phyloP scores from a whole-genome alignment of 1,284 basidiomycete species.

The Melampsora larici-populina region DNA sequence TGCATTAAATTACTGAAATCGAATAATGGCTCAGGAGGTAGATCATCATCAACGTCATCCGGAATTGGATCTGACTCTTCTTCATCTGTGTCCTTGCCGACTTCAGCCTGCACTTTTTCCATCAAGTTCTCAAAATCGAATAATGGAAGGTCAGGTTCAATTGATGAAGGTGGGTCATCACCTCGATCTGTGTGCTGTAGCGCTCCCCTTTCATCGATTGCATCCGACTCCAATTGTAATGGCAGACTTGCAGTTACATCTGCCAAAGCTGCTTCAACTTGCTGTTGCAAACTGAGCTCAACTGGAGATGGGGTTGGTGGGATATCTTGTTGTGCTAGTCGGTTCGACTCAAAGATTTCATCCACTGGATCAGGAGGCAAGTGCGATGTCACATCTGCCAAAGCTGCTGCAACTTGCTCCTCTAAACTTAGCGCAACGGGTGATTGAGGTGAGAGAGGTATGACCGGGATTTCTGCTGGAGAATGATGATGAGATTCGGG shows the following conservation, averaged over 20 bases:
- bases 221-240: neutral
- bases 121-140: constrained; percentile 32
- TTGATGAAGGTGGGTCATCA: neutral
- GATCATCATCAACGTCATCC: neutral
- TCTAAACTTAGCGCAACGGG: neutral
- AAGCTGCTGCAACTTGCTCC: neutral
- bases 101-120: constrained; percentile 24
- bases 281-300: constrained; percentile 29
- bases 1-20: constrained; percentile 24
- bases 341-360: neutral
- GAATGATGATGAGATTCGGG: neutral
- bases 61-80: neutral
- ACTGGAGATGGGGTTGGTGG: neutral
- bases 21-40: constrained; percentile 4
- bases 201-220: neutral
- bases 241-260: constrained; percentile 37
- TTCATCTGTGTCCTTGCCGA: constrained; percentile 9
- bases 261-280: constrained; percentile 40
- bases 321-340: neutral
- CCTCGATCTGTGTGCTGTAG: constrained; percentile 16
- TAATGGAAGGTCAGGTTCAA: neutral
- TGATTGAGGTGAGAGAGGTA: neutral
- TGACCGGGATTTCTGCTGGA: neutral
- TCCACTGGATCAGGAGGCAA: neutral
- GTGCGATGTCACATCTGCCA: neutral